Conservation (phyloP, 2,329 filamentous ascomycete species). For the Diaporthe citriasiana region DNA sequence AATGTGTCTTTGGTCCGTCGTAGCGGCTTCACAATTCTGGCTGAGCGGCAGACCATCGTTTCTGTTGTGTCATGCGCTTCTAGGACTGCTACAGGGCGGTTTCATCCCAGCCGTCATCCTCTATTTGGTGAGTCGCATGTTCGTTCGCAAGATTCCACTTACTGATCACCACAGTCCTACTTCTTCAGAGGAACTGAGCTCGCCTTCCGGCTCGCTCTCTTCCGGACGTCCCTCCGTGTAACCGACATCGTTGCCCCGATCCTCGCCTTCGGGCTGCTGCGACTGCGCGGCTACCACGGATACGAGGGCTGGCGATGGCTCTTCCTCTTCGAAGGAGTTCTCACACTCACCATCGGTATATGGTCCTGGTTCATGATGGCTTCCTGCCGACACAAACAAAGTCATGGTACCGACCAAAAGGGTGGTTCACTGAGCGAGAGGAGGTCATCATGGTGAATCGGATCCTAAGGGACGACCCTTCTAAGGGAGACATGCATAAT, state of each 20-base stretch:
- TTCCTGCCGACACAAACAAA: constrained; percentile 57
- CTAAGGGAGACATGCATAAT: constrained; percentile 71
- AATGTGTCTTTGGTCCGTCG: constrained; percentile 53
- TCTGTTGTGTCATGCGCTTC: constrained; percentile 49
- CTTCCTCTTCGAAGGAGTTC: constrained; percentile 66
- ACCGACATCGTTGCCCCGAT: constrained; percentile 52
- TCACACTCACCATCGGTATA: constrained; percentile 60
- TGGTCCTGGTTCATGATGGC: constrained; percentile 65
- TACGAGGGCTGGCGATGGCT: constrained; percentile 59
- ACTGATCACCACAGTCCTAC: constrained; percentile 45
- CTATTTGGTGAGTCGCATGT: constrained; percentile 46
- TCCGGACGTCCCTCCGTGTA: constrained; percentile 51
- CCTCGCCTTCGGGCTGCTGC: constrained; percentile 52
- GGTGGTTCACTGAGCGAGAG: constrained; percentile 68
- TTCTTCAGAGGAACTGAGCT: constrained; percentile 53
- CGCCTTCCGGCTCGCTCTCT: constrained; percentile 52
- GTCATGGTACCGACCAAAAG: constrained; percentile 58
- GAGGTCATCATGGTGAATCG: constrained; percentile 72
- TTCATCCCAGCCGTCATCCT: constrained; percentile 54
- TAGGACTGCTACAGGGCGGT: constrained; percentile 54
- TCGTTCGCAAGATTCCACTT: neutral
- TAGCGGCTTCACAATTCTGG: constrained; percentile 51
- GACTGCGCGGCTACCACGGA: constrained; percentile 51
- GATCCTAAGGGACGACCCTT: constrained; percentile 67
- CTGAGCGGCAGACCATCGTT: constrained; percentile 50